Conservation (phyloP, 495 filamentous ascomycete species). For the Rhizodiscina lignyota region DNA sequence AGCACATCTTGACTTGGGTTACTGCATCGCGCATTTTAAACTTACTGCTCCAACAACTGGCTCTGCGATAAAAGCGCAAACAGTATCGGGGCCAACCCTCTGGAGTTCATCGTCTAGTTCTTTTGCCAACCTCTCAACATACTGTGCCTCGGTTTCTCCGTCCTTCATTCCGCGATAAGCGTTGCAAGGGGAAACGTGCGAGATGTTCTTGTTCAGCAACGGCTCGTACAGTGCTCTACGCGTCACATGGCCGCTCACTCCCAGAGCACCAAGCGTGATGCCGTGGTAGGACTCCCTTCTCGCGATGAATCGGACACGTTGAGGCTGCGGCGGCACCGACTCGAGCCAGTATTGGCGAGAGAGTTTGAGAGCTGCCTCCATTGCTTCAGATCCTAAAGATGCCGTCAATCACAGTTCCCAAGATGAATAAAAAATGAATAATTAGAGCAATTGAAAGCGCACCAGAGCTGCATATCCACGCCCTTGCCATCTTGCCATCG, state of each 20-base stretch:
- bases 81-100: conserved; percentile 49
- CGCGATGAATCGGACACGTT: conserved; percentile 20
- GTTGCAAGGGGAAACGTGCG: conserved; percentile 54
- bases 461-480: conserved; percentile 44
- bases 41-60: conserved; percentile 41
- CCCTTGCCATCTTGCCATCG: conserved; percentile 16
- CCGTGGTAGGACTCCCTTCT: conserved; percentile 18
- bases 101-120: conserved; percentile 66
- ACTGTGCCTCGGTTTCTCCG: conserved; percentile 21
- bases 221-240: conserved; percentile 24
- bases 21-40: conserved; percentile 1
- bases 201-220: conserved; percentile 41
- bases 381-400: conserved; percentile 44
- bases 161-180: conserved; percentile 32
- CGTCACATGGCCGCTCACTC: conserved; percentile 11
- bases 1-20: conserved; percentile 1
- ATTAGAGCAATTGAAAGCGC: too few relatives aligned
- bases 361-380: conserved; percentile 51
- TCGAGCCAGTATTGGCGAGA: conserved; percentile 47
- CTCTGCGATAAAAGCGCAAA: conserved; percentile 65
- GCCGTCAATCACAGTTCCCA: conserved; percentile 2
- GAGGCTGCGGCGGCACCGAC: conserved; percentile 25
- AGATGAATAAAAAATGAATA: too few relatives aligned
- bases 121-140: conserved; percentile 38
- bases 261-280: conserved; percentile 12